Evolutionary conservation across 805 yeast genomes (phyloP).

Genomic region (Komagataella populi): DNA sequence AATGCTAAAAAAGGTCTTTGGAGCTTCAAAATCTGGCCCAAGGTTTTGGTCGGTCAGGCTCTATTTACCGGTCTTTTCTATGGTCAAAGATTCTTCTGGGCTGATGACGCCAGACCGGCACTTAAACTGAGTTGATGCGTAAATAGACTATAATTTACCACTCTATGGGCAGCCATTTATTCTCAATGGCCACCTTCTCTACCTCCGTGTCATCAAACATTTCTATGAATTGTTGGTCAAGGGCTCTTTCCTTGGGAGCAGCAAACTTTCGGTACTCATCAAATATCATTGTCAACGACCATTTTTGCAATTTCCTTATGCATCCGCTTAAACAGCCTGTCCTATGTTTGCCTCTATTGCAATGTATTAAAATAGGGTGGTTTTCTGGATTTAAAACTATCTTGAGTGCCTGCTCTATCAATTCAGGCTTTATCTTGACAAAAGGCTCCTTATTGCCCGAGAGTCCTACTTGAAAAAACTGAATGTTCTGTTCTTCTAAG

Average conservation of each 20-base stretch:
- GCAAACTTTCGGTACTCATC: conserved; percentile 94
- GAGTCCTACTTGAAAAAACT: conserved; percentile 79
- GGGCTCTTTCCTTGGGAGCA: conserved; percentile 85
- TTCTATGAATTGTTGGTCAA: conserved; percentile 94
- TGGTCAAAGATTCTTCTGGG: conserved; percentile 55
- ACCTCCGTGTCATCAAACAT: conserved; percentile 61
- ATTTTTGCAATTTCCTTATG: conserved; percentile 71
- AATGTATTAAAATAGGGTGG: conserved; percentile 87
- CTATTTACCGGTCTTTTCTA: conserved; percentile 49
- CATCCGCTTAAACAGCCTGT: conserved; percentile 97
- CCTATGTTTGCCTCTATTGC: conserved; percentile 93
- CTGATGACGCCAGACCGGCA: not conserved
- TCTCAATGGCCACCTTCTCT: conserved; percentile 33
- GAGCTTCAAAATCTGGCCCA: conserved; percentile 46
- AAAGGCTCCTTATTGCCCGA: conserved; percentile 94
- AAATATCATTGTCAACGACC: conserved; percentile 90
- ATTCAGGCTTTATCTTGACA: conserved; percentile 53
- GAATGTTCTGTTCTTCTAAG: conserved; percentile 43
- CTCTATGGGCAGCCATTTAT: conserved; percentile 50
- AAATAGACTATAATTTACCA: conserved; percentile 30
- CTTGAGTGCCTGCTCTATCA: conserved; percentile 68
- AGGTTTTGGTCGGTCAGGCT: conserved; percentile 44
- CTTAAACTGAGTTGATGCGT: not conserved
- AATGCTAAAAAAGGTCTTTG: conserved; percentile 50
- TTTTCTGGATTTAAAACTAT: conserved; percentile 74